Evolutionary conservation across 2,329 filamentous ascomycete species (phyloP).

Genomic region (Xylariales sp.): DNA sequence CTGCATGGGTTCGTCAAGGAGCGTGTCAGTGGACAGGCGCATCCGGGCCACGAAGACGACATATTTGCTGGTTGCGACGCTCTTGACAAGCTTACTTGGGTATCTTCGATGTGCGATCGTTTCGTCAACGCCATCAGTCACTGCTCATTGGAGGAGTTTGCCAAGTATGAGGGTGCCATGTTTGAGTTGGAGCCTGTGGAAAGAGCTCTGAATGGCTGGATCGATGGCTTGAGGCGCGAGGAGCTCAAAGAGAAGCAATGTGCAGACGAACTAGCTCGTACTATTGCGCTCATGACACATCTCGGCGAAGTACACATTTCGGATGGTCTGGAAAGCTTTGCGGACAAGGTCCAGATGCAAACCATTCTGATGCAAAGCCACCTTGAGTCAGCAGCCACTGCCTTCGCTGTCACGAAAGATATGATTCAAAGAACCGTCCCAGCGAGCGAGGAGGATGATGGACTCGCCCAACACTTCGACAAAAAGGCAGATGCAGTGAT

Average conservation of each 20-base stretch:
- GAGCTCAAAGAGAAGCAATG: slow-evolving; percentile 83
- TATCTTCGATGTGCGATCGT: slow-evolving; percentile 76
- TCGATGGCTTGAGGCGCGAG: slow-evolving; percentile 77
- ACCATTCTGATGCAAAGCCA: slow-evolving; percentile 73
- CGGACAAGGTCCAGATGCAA: slow-evolving; percentile 75
- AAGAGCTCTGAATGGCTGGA: slow-evolving; percentile 79
- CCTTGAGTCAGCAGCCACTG: slow-evolving; percentile 70
- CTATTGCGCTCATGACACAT: slow-evolving; percentile 82
- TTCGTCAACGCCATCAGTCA: slow-evolving; percentile 76
- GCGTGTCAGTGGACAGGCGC: slow-evolving; percentile 61
- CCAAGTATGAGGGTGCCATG: slow-evolving; percentile 70
- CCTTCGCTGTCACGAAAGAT: slow-evolving; percentile 57
- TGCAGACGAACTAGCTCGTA: slow-evolving; percentile 74
- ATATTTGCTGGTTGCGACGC: slow-evolving; percentile 76
- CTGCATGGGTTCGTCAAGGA: slow-evolving; percentile 77
- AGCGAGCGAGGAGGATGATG: slow-evolving; percentile 56
- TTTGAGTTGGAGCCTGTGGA: slow-evolving; percentile 92
- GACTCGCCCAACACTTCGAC: slow-evolving; percentile 61
- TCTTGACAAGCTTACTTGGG: slow-evolving; percentile 79
- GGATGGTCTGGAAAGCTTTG: slow-evolving; percentile 64
- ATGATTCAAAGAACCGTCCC: slow-evolving; percentile 65
- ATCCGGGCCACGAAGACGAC: slow-evolving; percentile 70
- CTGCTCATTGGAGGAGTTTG: slow-evolving; percentile 75
- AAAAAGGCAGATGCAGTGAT: slow-evolving; percentile 69
- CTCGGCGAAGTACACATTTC: slow-evolving; percentile 76